Evolutionary conservation across 1,284 basidiomycete genomes (phyloP).

Genomic region (Pholiota adiposa): DNA sequence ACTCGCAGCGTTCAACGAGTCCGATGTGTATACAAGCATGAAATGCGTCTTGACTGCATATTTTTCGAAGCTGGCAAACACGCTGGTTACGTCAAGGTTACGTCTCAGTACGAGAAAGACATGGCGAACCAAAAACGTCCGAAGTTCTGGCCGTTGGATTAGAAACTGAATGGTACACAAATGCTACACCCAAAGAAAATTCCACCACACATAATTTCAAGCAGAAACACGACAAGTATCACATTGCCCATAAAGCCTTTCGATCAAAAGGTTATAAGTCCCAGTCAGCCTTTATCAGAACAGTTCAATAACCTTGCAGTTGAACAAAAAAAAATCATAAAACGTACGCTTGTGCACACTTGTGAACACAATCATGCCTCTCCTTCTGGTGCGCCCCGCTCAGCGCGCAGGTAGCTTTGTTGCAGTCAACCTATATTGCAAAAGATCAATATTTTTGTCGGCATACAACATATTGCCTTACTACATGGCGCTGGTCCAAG

Average conservation of each 20-base stretch:
- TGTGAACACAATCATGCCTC: constrained; percentile 40
- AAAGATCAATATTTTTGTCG: background rate
- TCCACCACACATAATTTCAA: background rate
- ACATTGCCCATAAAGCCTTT: background rate
- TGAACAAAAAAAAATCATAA: background rate
- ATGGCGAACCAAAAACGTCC: no score
- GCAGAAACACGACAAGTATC: constrained; percentile 11
- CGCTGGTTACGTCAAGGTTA: no score
- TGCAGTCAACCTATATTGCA: constrained; percentile 49
- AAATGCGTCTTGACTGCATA: no score
- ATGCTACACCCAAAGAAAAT: no score
- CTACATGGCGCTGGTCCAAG: constrained; percentile 40
- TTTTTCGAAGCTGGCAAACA: no score
- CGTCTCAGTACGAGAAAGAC: no score
- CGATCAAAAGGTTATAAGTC: constrained; percentile 8
- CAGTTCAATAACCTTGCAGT: background rate
- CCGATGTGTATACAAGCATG: no score
- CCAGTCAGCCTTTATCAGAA: constrained; percentile 6
- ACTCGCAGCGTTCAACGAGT: no score
- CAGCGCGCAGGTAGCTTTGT: constrained; percentile 37
- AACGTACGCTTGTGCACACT: constrained; percentile 42
- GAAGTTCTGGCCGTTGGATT: no score
- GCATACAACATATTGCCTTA: constrained; percentile 22
- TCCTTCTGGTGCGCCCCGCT: constrained; percentile 39
- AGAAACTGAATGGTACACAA: no score